Evolutionary conservation across 2,329 filamentous ascomycete genomes (phyloP).

Genomic region (Myotisia sp.): DNA sequence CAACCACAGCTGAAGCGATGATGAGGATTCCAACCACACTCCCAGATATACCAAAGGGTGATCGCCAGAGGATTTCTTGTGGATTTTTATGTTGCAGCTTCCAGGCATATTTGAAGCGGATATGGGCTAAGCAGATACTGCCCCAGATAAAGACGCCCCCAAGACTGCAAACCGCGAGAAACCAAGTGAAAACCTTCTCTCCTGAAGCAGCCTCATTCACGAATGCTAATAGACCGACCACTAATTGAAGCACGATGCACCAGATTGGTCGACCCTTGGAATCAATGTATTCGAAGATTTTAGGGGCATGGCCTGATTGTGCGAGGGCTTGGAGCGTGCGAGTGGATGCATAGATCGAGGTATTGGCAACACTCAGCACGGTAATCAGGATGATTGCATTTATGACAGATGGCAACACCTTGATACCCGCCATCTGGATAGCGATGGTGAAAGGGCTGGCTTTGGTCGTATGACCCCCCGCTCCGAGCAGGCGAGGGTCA

Average conservation of each 20-base stretch:
- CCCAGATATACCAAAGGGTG: conserved; percentile 43
- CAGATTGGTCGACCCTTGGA: conserved; percentile 32
- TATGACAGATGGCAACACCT: conserved; percentile 27
- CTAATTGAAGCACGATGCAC: conserved; percentile 30
- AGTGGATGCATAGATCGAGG: conserved; percentile 36
- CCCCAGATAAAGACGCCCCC: conserved; percentile 26
- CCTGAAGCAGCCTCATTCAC: conserved; percentile 52
- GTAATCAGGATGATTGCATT: conserved; percentile 31
- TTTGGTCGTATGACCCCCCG: conserved; percentile 18
- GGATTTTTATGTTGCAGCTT: conserved; percentile 40
- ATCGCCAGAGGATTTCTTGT: conserved; percentile 46
- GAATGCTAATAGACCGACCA: conserved; percentile 52
- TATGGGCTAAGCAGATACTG: conserved; percentile 39
- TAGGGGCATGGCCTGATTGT: conserved; percentile 32
- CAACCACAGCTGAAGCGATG: conserved; percentile 31
- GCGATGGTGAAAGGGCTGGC: conserved; percentile 33
- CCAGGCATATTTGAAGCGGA: conserved; percentile 54
- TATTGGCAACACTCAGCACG: conserved; percentile 31
- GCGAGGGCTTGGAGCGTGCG: conserved; percentile 56
- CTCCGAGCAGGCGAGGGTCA: conserved; percentile 37
- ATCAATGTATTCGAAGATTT: conserved; percentile 28
- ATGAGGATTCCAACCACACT: conserved; percentile 28
- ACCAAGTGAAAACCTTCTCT: conserved; percentile 41
- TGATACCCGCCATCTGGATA: conserved; percentile 24
- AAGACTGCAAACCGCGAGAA: conserved; percentile 23